Evolutionary conservation across 306 rosid species (phyloP), one percentile per base, ranked within the genome.

Genomic region (Phaseolus lunatus): DNA sequence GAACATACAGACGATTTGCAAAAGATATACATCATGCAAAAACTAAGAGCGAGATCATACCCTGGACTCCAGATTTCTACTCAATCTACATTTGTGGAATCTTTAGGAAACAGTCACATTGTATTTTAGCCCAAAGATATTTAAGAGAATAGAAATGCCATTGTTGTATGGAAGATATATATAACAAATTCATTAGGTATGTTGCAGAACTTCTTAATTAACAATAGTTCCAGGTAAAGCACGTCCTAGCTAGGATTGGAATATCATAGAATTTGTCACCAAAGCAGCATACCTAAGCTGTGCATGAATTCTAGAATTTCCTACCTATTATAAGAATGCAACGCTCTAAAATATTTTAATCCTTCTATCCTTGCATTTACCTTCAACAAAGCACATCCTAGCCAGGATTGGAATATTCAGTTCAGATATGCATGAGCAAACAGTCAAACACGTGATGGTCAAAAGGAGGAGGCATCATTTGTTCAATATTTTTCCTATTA

Each of bases 351-450:
- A 39, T 39, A 39, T 47, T 20, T 41, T 59, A 72, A 63, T 54
- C 52, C 44, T 53, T 72, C 67, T 45, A 65, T 29, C 22, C 57
- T 67, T 45, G 13, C 15, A 65, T 73, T 67, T 74, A 50, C 67
- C 68, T 43, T 50, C 45, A 9, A 72, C 65, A 47, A 75, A 65
- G 33, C 13, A 76, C 65, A 70, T 53, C 37, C 59, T 35, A 57
- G 41, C 44, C 24, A 39, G 58, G 43, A 57, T 49, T 57, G 33
- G 43, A 77, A 84, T 59, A 73, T 50, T 59, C 50, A 54, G 9
- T 35, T 78, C 72, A 67, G 15, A 26, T 35, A 73, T 52, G 18
- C 49, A 72, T n/a, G 27, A 24, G 27, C 57, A 59, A 43, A 50
- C 31, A 77, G 73, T n/a, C 52, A 77, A 65, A 62, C 19, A 58